phyloP scores from a whole-genome alignment of 345 rosid genomes.

The Melastoma malabathricum region DNA sequence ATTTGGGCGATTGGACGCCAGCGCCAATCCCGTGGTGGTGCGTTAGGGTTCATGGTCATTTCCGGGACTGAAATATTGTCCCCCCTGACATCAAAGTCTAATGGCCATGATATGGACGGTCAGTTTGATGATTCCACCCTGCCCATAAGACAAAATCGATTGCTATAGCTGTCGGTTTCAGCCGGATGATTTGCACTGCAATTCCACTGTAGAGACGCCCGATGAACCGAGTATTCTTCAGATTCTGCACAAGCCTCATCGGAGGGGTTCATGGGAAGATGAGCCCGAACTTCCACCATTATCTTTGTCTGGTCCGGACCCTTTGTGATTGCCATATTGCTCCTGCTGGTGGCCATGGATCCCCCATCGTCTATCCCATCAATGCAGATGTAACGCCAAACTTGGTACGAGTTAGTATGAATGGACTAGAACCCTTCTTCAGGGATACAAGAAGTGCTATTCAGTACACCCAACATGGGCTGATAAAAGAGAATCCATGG shows the following conservation, averaged over 20 bases:
- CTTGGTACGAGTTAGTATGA: no score
- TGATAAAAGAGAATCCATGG: not conserved
- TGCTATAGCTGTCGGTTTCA: conserved; percentile 83
- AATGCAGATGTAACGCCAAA: no score
- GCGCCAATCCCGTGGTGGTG: no score
- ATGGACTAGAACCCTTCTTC: no score
- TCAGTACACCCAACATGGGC: no score
- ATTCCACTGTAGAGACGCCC: conserved; percentile 78
- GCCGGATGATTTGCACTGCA: conserved; percentile 79
- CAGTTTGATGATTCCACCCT: conserved; percentile 90
- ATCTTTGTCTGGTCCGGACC: conserved; percentile 97
- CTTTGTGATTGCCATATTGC: conserved; percentile 81
- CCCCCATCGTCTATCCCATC: conserved; percentile 36
- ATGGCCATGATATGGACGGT: no score
- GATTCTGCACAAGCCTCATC: conserved; percentile 97
- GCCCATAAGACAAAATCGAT: conserved; percentile 72
- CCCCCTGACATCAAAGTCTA: no score
- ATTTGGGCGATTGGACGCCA: no score
- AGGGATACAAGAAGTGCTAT: no score
- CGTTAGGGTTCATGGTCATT: no score
- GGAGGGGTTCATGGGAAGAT: conserved; percentile 91
- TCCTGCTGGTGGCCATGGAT: conserved; percentile 93
- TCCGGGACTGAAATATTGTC: no score
- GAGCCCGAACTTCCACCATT: conserved; percentile 93
- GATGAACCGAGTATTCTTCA: conserved; percentile 93